Evolutionary conservation across 257 asterid species (phyloP).

Genomic region (Cordia subcordata): DNA sequence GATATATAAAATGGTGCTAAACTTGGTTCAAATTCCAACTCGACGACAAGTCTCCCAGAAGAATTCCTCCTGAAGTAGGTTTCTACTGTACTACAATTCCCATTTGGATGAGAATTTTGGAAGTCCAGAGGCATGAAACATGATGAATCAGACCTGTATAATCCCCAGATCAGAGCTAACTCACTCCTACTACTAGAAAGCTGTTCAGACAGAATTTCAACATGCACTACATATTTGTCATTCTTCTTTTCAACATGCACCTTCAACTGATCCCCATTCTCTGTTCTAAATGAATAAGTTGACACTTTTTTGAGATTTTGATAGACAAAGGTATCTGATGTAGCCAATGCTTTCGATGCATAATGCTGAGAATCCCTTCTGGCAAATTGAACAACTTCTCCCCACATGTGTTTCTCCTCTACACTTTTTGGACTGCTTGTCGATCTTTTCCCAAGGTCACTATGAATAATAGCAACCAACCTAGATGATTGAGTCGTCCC

Average conservation of each 20-base stretch:
- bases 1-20: conserved; percentile 71
- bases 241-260: conserved; percentile 44
- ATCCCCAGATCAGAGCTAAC: conserved; percentile 63
- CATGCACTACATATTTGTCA: conserved; percentile 37
- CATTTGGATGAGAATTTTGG: conserved; percentile 25
- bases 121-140: conserved; percentile 46
- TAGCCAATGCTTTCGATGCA: conserved; percentile 38
- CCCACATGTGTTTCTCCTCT: conserved; percentile 14
- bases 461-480: conserved; percentile 21
- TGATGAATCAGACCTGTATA: conserved; percentile 53
- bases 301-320: conserved; percentile 36
- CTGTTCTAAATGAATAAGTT: conserved; percentile 62
- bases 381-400: conserved; percentile 10
- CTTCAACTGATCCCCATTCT: conserved; percentile 59
- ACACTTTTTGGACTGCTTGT: conserved; percentile 20
- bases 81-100: conserved; percentile 28
- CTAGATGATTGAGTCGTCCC: conserved; percentile 30
- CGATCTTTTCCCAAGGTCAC: conserved; percentile 26
- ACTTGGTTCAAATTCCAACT: conserved; percentile 59
- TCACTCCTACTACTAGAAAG: conserved; percentile 27
- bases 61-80: conserved; percentile 51
- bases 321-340: conserved; percentile 33
- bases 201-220: conserved; percentile 44
- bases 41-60: conserved; percentile 36
- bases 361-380: conserved; percentile 25